phyloP scores from a whole-genome alignment of 805 yeast species.

The Allodekkera sacchari region DNA sequence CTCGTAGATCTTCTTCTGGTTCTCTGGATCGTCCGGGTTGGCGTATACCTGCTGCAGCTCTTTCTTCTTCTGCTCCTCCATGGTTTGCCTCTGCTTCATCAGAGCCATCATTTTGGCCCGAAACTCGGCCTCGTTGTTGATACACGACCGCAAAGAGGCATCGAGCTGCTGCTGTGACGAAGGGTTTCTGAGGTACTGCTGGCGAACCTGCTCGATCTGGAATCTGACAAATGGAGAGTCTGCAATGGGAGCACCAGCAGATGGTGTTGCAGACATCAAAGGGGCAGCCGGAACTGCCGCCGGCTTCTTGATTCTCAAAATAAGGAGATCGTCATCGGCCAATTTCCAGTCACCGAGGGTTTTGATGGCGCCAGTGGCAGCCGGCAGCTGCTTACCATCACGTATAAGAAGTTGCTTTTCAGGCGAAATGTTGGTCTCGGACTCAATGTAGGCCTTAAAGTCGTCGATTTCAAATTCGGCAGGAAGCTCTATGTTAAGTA shows the following conservation, averaged over 20 bases:
- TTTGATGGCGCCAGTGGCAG: slow-evolving; percentile 14
- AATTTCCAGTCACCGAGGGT: slow-evolving; percentile 41
- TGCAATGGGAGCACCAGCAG: slow-evolving; percentile 10
- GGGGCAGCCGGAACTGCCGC: slow-evolving; percentile 24
- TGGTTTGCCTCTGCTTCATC: slow-evolving; percentile 15
- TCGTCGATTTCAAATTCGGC: slow-evolving; percentile 57
- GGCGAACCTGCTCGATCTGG: slow-evolving; percentile 42
- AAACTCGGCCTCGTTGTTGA: slow-evolving; percentile 15
- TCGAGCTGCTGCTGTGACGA: slow-evolving; percentile 16
- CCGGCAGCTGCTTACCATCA: slow-evolving; percentile 34
- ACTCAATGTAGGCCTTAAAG: slow-evolving; percentile 62
- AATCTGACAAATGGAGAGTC: slow-evolving; percentile 13
- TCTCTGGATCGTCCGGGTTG: slow-evolving; percentile 66
- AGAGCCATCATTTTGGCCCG: slow-evolving; percentile 29
- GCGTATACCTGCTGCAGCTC: slow-evolving; percentile 47
- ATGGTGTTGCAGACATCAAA: slow-evolving; percentile 15
- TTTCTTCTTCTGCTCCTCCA: slow-evolving; percentile 9
- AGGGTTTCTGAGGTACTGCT: slow-evolving; percentile 37
- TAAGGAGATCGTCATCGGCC: slow-evolving; percentile 51
- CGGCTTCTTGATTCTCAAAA: slow-evolving; percentile 25
- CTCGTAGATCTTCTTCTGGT: slow-evolving; percentile 57
- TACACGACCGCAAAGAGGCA: slow-evolving; percentile 14
- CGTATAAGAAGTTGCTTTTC: slow-evolving; percentile 39
- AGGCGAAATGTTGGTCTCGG: slow-evolving; percentile 52
- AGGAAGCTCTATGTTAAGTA: slow-evolving; percentile 54